Conservation (phyloP, 352 stramenopile species). For the Phytophthora sp. region DNA sequence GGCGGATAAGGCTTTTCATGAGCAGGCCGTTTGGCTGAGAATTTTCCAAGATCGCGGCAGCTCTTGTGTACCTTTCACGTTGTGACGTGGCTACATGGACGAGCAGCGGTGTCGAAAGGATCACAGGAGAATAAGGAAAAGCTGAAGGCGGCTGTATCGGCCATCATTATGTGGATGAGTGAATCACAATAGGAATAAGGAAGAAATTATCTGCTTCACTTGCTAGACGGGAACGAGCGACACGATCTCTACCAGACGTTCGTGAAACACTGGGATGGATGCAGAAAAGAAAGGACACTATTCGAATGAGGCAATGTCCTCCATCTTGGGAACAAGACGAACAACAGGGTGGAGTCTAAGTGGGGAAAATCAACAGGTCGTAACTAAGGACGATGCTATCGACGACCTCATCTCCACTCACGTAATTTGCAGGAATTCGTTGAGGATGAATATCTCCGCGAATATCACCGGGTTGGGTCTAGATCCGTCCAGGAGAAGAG, state of each 20-base stretch:
- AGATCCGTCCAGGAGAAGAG: not conserved
- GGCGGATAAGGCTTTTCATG: slow-evolving; percentile 14
- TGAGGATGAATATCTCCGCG: slow-evolving; percentile 9
- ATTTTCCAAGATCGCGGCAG: not conserved
- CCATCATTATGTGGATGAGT: not conserved
- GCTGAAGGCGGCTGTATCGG: not conserved
- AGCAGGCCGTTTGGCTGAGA: not conserved
- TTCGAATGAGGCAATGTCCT: slow-evolving; percentile 1
- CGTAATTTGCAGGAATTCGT: slow-evolving; percentile 4
- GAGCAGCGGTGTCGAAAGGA: not conserved
- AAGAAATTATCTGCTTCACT: not conserved
- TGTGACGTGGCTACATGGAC: not conserved
- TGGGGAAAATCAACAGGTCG: slow-evolving; percentile 3
- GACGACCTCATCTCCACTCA: slow-evolving; percentile 6
- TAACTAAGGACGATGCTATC: not conserved
- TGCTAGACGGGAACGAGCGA: not conserved
- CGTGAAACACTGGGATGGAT: not conserved
- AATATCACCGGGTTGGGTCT: slow-evolving; percentile 11
- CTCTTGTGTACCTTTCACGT: not conserved
- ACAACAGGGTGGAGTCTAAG: slow-evolving; percentile 16
- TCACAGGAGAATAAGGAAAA: not conserved
- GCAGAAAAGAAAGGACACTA: not conserved
- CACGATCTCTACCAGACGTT: not conserved
- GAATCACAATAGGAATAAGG: not conserved
- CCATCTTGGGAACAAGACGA: slow-evolving; percentile 12